Conservation (phyloP, 768 basidiomycete species). For the Psilocybe subaeruginosa region DNA sequence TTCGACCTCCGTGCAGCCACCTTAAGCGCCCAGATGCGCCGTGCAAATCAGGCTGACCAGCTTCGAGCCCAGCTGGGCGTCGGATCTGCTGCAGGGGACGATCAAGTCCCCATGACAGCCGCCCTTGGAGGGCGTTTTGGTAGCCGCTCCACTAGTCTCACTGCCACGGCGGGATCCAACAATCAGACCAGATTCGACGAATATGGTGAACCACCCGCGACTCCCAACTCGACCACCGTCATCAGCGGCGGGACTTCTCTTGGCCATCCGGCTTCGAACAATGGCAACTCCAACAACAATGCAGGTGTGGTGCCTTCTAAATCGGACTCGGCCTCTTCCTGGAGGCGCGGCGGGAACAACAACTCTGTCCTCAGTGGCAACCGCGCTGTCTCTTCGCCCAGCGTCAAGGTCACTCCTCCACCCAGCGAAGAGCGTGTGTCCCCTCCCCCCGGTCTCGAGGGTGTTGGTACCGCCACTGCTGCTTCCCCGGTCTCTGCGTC, state of each 20-base stretch:
- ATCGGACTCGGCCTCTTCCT: constrained; percentile 78
- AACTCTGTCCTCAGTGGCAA: constrained; percentile 74
- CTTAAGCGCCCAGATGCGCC: constrained; percentile 62
- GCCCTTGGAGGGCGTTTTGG: constrained; percentile 78
- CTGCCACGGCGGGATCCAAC: constrained; percentile 20
- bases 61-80: constrained; percentile 63
- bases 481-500: constrained; percentile 22
- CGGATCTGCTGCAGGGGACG: constrained; percentile 39
- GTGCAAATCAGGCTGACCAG: constrained; percentile 70
- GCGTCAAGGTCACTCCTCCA: constrained; percentile 75
- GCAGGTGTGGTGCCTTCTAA: constrained; percentile 59
- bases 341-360: constrained; percentile 77
- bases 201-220: constrained; percentile 53
- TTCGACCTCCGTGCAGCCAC: constrained; percentile 69
- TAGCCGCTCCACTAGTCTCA: constrained; percentile 55
- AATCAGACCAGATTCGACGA: constrained; percentile 29
- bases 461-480: constrained; percentile 15
- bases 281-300: constrained; percentile 24
- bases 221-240: constrained; percentile 65
- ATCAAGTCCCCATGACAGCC: constrained; percentile 81
- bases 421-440: constrained; percentile 58
- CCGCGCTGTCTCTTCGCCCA: constrained; percentile 64
- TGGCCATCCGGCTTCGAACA: constrained; percentile 52
- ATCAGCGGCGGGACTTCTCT: constrained; percentile 77
- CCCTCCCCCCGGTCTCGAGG: constrained; percentile 40